A percentile compares a stretch with the other conserved stretches of the same genome.
Evolutionary conservation across 2,329 filamentous ascomycete species (phyloP).

Genomic region (Fusarium sp.): DNA sequence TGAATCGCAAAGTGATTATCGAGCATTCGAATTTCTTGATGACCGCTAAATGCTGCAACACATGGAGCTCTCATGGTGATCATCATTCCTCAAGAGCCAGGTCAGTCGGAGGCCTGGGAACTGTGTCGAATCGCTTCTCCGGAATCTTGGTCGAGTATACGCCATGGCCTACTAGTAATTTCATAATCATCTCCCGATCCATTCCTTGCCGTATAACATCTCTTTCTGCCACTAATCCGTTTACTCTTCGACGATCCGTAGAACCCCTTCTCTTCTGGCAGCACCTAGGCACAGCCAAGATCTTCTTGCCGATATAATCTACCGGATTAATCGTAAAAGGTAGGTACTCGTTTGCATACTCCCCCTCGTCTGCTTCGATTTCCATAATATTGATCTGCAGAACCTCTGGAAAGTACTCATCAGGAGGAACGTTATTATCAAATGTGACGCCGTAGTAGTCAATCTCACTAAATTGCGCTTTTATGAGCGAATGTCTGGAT

Average conservation of each 20-base stretch:
- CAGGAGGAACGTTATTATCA: conserved; percentile 50
- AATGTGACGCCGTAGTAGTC: conserved; percentile 55
- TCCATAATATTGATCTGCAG: conserved; percentile 55
- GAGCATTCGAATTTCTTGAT: too few relatives aligned
- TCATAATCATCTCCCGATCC: not conserved
- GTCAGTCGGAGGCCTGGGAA: not conserved
- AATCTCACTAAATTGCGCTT: conserved; percentile 2
- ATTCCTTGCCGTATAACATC: not conserved
- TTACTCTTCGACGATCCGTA: not conserved
- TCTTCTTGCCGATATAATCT: conserved; percentile 52
- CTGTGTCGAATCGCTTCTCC: not conserved
- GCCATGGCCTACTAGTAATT: not conserved
- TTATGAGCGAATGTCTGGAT: too few relatives aligned
- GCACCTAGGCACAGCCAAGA: conserved; percentile 54
- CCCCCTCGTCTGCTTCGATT: conserved; percentile 46
- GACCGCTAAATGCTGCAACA: too few relatives aligned
- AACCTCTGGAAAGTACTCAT: conserved; percentile 52
- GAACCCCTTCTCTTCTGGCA: conserved; percentile 43
- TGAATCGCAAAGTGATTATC: too few relatives aligned
- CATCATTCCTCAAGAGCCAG: too few relatives aligned
- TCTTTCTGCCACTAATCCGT: not conserved
- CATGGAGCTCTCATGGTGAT: too few relatives aligned
- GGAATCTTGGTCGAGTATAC: not conserved
- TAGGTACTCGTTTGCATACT: conserved; percentile 49
- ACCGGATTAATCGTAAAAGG: conserved; percentile 48